Evolutionary conservation across 2,329 filamentous ascomycete species (phyloP).

Genomic region (Colletotrichum musae): DNA sequence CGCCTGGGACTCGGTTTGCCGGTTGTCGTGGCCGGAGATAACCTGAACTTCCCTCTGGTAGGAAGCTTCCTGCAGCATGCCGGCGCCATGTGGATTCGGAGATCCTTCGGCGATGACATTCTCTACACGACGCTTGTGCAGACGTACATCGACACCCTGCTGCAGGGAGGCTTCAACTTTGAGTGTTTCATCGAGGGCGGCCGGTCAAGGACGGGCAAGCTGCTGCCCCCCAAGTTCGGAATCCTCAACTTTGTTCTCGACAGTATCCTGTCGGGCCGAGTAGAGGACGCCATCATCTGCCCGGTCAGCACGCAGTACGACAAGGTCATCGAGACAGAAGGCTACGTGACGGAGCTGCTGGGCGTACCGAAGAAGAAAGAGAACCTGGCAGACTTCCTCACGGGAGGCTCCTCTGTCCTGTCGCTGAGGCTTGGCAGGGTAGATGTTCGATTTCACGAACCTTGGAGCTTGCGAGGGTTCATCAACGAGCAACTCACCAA

Average conservation of each 20-base stretch:
- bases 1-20: conserved; percentile 90
- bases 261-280: conserved; percentile 87
- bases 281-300: conserved; percentile 92
- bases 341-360: conserved; percentile 93
- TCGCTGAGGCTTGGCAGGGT: conserved; percentile 91
- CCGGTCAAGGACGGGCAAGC: conserved; percentile 91
- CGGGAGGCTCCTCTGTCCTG: conserved; percentile 85
- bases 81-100: conserved; percentile 96
- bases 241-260: conserved; percentile 94
- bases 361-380: conserved; percentile 97
- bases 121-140: conserved; percentile 95
- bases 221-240: conserved; percentile 94
- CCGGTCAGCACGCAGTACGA: conserved; percentile 98
- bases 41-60: conserved; percentile 93
- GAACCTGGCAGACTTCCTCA: conserved; percentile 91
- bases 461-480: conserved; percentile 90
- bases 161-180: conserved; percentile 93
- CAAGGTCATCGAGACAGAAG: conserved; percentile 98
- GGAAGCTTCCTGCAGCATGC: conserved; percentile 94
- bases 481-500: conserved; percentile 81
- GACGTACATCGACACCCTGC: conserved; percentile 91
- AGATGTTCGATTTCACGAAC: conserved; percentile 95
- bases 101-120: conserved; percentile 92
- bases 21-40: conserved; percentile 94
- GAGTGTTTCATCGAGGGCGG: conserved; percentile 99